Evolutionary conservation across 2,329 filamentous ascomycete genomes (phyloP).

Genomic region (Microsporum ferrugineum): DNA sequence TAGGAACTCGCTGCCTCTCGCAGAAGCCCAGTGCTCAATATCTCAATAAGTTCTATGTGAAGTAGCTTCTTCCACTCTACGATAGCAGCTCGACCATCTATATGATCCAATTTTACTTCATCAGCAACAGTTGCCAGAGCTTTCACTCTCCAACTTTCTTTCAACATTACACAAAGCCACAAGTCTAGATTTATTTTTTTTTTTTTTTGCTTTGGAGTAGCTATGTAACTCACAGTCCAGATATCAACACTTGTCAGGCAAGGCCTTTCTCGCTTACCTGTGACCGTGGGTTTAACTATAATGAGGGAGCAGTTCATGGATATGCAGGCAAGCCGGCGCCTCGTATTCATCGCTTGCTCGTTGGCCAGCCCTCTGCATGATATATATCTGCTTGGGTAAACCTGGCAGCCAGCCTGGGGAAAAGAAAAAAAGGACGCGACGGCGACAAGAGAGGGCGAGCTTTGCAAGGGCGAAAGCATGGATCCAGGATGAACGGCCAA

Average conservation of each 20-base stretch:
- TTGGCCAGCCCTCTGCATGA: background rate
- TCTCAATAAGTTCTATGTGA: constrained; percentile 1
- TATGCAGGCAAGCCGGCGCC: background rate
- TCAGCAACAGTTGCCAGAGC: too few species aligned
- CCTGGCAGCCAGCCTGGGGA: background rate
- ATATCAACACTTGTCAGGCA: too few species aligned
- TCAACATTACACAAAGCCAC: too few species aligned
- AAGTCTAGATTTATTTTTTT: too few species aligned
- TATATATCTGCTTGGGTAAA: background rate
- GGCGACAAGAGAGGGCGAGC: background rate
- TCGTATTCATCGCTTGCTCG: background rate
- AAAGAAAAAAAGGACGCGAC: background rate
- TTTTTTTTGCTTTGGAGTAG: too few species aligned
- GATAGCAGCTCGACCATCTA: background rate
- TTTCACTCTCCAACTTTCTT: too few species aligned
- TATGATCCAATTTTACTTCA: background rate
- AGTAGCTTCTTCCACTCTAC: background rate
- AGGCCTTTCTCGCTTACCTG: too few species aligned
- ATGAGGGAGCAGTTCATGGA: background rate
- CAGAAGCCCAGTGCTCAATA: background rate
- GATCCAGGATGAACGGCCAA: constrained; percentile 1
- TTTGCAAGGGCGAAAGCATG: background rate
- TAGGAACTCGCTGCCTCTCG: background rate
- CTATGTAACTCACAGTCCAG: too few species aligned
- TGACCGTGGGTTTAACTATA: too few species aligned